Base-by-base conservation (phyloP, 2,329 filamentous ascomycete species). In the Leptographium lundbergii region DNA sequence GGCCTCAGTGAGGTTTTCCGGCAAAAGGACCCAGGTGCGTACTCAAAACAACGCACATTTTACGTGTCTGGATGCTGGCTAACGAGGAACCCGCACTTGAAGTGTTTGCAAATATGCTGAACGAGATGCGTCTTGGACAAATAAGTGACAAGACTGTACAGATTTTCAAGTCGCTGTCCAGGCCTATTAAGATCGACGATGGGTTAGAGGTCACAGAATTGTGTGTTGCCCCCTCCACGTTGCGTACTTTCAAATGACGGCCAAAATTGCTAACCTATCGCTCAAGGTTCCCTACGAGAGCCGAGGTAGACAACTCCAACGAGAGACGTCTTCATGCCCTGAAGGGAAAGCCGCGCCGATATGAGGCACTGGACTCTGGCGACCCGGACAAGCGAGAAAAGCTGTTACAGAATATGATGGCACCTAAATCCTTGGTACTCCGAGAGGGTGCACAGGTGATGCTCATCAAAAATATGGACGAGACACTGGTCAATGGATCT, bases 401-500 rank as follows among this genome's bases (percentile, higher is more conserved):
- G 68, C 72, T 97, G 0, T 76, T 99, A 6, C 72, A 81, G 6
- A 96, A 92, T 68, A 95, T 95, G 82, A 96, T 99, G 88, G 91
- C 94, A 0, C 91, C 94, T 0, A 86, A 87, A 65, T 69, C 73
- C 0, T 81, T 99, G 24, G 83, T 88, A 39, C 74, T 99, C 34
- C 97, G 96, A 71, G 86, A 94, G 63, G 89, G 91, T 11, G 89
- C 94, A 0, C 95, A 99, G 69, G 95, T 99, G 52, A 99, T 99
- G 94, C 77, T 99, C n/a, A 96, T 99, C 77, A 99, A 99, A 72
- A 99, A 99, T 66, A 86, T 97, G 74, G 94, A 99, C 68, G 90
- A 96, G 47, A 86, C 83, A 0, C 79, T 99, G 0, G 94, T 97
- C 65, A 99, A 99, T 68, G 94, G 94, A 5, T 95, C 92, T 0